Conservation (phyloP, 2,329 filamentous ascomycete species). For the Arachnomyces sp. region DNA sequence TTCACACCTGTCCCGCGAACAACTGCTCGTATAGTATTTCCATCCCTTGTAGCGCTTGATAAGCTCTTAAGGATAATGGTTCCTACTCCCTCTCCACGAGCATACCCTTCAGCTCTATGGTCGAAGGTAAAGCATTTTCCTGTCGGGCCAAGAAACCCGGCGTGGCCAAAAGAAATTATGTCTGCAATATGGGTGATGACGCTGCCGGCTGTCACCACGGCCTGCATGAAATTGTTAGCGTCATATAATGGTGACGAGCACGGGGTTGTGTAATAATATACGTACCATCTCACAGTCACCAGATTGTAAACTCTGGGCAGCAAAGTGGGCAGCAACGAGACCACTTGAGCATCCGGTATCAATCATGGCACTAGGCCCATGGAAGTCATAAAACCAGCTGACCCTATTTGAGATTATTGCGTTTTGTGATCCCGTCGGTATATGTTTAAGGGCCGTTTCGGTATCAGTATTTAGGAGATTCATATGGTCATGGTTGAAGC, state of each 20-base stretch:
- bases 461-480: conserved; percentile 9
- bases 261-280: background rate
- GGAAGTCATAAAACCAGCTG: conserved; percentile 21
- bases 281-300: conserved; percentile 13
- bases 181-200: conserved; percentile 10
- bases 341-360: conserved; percentile 21
- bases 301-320: conserved; percentile 14
- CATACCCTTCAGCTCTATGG: conserved; percentile 33
- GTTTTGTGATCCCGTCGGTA: conserved; percentile 13
- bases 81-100: conserved; percentile 35
- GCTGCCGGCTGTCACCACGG: conserved; percentile 13
- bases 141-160: conserved; percentile 14
- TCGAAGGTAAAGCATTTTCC: conserved; percentile 24
- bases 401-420: conserved; percentile 21
- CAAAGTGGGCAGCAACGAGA: conserved; percentile 22
- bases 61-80: conserved; percentile 33
- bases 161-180: background rate
- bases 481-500: conserved; percentile 13
- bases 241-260: background rate
- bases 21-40: conserved; percentile 33
- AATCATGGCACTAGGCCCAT: conserved; percentile 18
- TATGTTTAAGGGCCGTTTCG: conserved; percentile 10
- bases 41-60: conserved; percentile 29
- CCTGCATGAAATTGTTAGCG: conserved; percentile 1
- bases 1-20: conserved; percentile 31